Percentiles rank a stretch among this genome's conserved stretches.
Evolutionary conservation across 2,329 filamentous ascomycete species (phyloP).

Genomic region (Colletotrichum sidae): DNA sequence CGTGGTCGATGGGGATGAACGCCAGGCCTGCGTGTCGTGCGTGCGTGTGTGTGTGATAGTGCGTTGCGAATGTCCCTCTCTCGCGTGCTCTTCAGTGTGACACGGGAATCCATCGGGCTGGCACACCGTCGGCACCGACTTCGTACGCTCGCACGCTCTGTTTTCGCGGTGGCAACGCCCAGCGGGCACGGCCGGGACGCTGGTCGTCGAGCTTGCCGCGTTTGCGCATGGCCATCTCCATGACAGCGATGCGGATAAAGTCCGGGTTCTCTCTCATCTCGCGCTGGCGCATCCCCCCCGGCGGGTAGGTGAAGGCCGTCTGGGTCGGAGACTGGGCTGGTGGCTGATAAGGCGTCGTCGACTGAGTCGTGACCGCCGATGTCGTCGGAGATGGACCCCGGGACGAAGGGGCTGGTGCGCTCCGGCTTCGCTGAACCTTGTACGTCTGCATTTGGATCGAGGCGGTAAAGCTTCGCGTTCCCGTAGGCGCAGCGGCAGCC

Average conservation of each 20-base stretch:
- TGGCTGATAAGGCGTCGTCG: constrained; percentile 43
- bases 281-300: constrained; percentile 67
- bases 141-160: constrained; percentile 64
- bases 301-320: constrained; percentile 50
- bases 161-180: constrained; percentile 75
- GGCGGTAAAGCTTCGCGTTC: constrained; percentile 64
- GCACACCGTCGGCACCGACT: constrained; percentile 68
- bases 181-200: constrained; percentile 74
- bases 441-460: constrained; percentile 81
- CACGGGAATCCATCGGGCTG: constrained; percentile 66
- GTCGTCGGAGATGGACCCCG: constrained; percentile 48
- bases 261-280: constrained; percentile 78
- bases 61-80: too few relatives aligned
- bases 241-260: constrained; percentile 77
- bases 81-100: constrained; percentile 27
- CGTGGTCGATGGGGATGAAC: neutral
- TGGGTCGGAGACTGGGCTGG: constrained; percentile 48
- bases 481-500: constrained; percentile 38
- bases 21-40: constrained; percentile 3
- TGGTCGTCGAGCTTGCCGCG: constrained; percentile 74
- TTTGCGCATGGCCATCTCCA: constrained; percentile 79
- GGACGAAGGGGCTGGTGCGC: constrained; percentile 45
- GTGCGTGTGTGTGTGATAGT: neutral
- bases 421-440: constrained; percentile 65
- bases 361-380: constrained; percentile 45